Evolutionary conservation across 2,329 filamentous ascomycete species (phyloP).

Genomic region (Claviceps sp.): DNA sequence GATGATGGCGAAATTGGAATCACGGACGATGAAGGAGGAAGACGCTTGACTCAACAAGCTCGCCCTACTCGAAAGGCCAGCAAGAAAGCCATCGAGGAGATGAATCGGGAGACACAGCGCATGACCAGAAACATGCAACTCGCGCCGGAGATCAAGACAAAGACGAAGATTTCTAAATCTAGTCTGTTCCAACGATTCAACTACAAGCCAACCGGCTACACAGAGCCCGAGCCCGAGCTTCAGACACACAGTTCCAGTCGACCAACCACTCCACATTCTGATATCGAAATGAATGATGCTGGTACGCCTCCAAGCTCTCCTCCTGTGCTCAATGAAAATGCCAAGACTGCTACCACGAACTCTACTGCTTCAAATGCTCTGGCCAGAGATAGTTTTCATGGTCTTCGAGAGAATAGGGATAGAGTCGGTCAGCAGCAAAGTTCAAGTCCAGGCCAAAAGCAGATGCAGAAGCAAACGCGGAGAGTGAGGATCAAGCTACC

Average conservation of each 20-base stretch:
- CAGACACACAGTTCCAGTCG: constrained; percentile 40
- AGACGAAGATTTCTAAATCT: constrained; percentile 77
- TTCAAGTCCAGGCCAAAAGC: constrained; percentile 11
- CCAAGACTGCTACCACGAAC: constrained; percentile 9
- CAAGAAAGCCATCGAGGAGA: constrained; percentile 89
- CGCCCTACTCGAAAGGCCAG: constrained; percentile 73
- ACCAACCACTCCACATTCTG: constrained; percentile 36
- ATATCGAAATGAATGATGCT: constrained; percentile 35
- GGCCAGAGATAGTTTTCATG: not conserved
- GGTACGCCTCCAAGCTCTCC: constrained; percentile 65
- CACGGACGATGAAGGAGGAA: constrained; percentile 49
- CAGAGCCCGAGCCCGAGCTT: not conserved
- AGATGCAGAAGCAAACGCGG: constrained; percentile 26
- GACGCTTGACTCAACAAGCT: constrained; percentile 52
- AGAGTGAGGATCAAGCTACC: constrained; percentile 39
- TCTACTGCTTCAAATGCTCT: not conserved
- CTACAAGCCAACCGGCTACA: constrained; percentile 36
- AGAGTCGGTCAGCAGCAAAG: constrained; percentile 48
- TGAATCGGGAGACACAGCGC: constrained; percentile 87
- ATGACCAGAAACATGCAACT: constrained; percentile 84
- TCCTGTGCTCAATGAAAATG: constrained; percentile 21
- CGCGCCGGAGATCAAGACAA: constrained; percentile 76
- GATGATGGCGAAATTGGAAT: constrained; percentile 36
- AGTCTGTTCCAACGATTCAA: constrained; percentile 78
- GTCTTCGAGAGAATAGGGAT: constrained; percentile 19